Evolutionary conservation across 192 early-diverging fungal species (phyloP), one percentile per base, ranked within the genome.

Genomic region (Coemansia asiatica): DNA sequence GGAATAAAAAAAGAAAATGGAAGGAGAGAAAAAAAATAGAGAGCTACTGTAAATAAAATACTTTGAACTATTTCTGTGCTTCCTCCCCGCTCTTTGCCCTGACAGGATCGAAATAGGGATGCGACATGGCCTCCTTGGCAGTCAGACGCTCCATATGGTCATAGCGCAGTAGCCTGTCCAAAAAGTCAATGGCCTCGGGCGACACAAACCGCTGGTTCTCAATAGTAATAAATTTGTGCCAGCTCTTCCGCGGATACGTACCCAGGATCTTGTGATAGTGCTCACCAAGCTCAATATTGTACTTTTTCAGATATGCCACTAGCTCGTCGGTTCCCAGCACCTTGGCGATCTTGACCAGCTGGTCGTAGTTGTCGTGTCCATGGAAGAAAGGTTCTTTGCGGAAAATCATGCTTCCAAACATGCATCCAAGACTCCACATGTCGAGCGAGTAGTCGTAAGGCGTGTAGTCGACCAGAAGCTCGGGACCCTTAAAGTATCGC

Each of bases 351-450:
- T 95, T 95, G 55, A 99, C 97, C 66, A 99, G 87, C 85, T 99
- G 97, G 72, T 99, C 97, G 79, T 95, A 92, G 79, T 98, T 98
- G 83, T 97, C 94, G 71, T 96, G 94, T 31, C 89, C 97, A 70
- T 98, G 96, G 90, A 99, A 99, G 80, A 99, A 99, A 1, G 96
- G 96, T 69, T 99, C 96, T 77, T 95, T 95, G 74, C 94, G 90
- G 90, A 97, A 99, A 46, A 99, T 99, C 93, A 99, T 99, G 77
- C 92, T 94, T 23, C 96, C 97, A 86, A 98, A 96, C 95, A 98
- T 98, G 76, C 96, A 98, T 6, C 97, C 97, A 69, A 96, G 87
- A 75, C 93, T 95, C 97, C 97, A 99, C 91, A 99, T 93, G 71
- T 99, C 97, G 64, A 99, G 84, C 55, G 93, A 95, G 71, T 99